Conservation (phyloP, 177 flowering plant species). For the Vitis hybrid region DNA sequence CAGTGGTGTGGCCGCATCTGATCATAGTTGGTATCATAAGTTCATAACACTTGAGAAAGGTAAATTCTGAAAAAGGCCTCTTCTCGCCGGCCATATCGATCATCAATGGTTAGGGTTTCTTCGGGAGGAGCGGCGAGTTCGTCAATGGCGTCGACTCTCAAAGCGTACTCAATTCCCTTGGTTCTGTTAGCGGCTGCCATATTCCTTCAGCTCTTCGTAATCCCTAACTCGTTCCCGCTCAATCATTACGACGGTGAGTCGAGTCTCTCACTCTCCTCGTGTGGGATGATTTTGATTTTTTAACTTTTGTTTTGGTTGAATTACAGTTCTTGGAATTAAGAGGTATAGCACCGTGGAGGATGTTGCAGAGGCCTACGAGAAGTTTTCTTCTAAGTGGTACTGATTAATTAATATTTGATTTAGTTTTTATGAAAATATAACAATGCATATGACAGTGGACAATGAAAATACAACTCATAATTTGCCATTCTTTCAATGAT, state of each 20-base stretch:
- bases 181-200: slow-evolving; percentile 47
- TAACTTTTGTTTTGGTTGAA: background rate
- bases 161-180: slow-evolving; percentile 58
- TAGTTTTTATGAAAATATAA: background rate
- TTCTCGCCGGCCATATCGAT: too few species aligned
- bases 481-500: too few species aligned
- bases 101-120: slow-evolving; percentile 5
- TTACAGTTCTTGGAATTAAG: slow-evolving; percentile 59
- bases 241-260: slow-evolving; percentile 74
- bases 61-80: too few species aligned
- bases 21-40: too few species aligned
- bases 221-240: slow-evolving; percentile 65
- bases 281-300: background rate
- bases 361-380: slow-evolving; percentile 65
- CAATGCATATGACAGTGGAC: too few species aligned
- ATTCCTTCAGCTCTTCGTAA: slow-evolving; percentile 56
- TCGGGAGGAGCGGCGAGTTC: slow-evolving; percentile 1
- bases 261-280: background rate
- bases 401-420: background rate
- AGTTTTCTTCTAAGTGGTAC: slow-evolving; percentile 57
- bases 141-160: slow-evolving; percentile 35
- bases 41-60: too few species aligned
- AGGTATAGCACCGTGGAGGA: slow-evolving; percentile 46
- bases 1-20: too few species aligned
- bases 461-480: too few species aligned